Base-by-base conservation (phyloP, 495 filamentous ascomycete genomes). In the Penicillium angulare region DNA sequence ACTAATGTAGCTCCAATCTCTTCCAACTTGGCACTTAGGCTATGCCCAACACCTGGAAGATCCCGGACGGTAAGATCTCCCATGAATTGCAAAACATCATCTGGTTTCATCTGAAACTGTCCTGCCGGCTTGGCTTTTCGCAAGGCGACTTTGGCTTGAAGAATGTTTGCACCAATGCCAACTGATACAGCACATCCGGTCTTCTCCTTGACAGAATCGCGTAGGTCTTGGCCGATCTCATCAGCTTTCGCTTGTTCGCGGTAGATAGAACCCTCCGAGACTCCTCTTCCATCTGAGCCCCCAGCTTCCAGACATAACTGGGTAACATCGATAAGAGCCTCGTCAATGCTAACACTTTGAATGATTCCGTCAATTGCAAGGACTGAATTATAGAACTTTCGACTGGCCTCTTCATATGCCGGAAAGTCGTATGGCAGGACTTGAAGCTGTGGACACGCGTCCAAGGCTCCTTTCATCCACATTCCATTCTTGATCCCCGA, bases 311-410 rank as follows among this genome's bases (percentile, higher is more conserved):
- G 65, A 53, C 90, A 88, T 15, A 86, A 60, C 1, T 68, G 66
- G 20, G 86, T 89, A 41, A 90, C 73, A 63, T 97, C 92, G 8
- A 96, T 70, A 10, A 97, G 77, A 6, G 89, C 93, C 66, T 98
- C 93, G 57, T 98, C 93, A 44, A 98, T 87, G 54, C 93, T 97
- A 21, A 97, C 91, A 61, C 93, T 97, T 61, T 98, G 95, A 4
- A 96, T 89, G 27, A 88, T 67, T 2, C 90, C 92, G 31, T 85
- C 89, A 6, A 90, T 75, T 12, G 79, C 75, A n/a, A 96, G 65
- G 7, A 97, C 88, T 23, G 86, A 83, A 43, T 85, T 82, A 56
- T 98, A 98, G 57, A 98, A 97, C 18, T 79, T 79, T 41, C 82
- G 77, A 60, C 93, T 97, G 1, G 91, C 91, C 54, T 92, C 88